Percentiles rank a stretch among this genome's conserved stretches.
These are phyloP conservation scores for Clitopilus passeckerianus DNA, from an alignment of 768 basidiomycete genomes.

Conservation along the genomic window DNA sequence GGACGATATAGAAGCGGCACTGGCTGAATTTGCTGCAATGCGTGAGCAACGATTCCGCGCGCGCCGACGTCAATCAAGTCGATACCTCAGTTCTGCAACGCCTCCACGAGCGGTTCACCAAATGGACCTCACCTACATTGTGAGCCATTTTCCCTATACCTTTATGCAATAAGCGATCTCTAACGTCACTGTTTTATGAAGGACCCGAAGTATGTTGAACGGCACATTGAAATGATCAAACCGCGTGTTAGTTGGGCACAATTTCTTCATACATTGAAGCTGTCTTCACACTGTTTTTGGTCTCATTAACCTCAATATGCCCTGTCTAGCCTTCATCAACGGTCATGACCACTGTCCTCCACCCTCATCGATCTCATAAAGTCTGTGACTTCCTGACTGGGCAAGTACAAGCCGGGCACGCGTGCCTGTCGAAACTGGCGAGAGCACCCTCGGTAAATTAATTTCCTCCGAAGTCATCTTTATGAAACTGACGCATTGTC, in stretches of 20 bases:
- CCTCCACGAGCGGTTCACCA: background rate
- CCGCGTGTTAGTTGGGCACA: background rate
- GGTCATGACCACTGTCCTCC: background rate
- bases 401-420: background rate
- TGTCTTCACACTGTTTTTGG: background rate
- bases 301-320: background rate
- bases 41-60: background rate
- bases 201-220: background rate
- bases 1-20: background rate
- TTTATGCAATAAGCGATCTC: background rate
- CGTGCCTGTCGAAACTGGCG: background rate
- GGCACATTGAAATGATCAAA: constrained; percentile 1
- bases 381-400: background rate
- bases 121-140: background rate
- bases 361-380: background rate
- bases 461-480: background rate
- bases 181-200: background rate
- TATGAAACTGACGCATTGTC: background rate
- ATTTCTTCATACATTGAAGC: background rate
- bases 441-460: background rate
- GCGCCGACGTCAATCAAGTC: background rate
- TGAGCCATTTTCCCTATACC: background rate
- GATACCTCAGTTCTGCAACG: background rate
- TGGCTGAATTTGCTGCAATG: background rate
- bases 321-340: background rate